Evolutionary conservation across 306 rosid species (phyloP).

Genomic region (Cicer bijugum): DNA sequence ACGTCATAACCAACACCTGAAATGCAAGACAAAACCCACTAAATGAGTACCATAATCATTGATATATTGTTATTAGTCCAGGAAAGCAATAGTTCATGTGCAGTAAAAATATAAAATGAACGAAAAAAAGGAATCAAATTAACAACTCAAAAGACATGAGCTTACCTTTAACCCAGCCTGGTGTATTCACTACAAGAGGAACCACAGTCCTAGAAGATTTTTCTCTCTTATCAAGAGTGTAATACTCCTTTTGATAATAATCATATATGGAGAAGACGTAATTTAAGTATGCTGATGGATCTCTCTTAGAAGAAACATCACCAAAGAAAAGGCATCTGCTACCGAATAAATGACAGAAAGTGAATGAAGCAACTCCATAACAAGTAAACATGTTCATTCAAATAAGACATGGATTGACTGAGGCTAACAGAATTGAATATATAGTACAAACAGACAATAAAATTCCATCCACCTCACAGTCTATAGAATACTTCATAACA

Average conservation of each 20-base stretch:
- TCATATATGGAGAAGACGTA: constrained; percentile 59
- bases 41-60: constrained; percentile 11
- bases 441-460: constrained; percentile 22
- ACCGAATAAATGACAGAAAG: constrained; percentile 32
- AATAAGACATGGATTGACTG: constrained; percentile 19
- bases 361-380: constrained; percentile 41
- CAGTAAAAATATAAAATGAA: constrained; percentile 35
- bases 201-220: constrained; percentile 50
- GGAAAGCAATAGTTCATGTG: constrained; percentile 13
- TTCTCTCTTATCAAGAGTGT: constrained; percentile 44
- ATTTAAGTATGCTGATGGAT: constrained; percentile 65
- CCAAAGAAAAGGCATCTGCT: constrained; percentile 88
- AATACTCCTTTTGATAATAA: constrained; percentile 61
- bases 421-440: constrained; percentile 10
- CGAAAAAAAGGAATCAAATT: constrained; percentile 24
- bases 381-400: constrained; percentile 29
- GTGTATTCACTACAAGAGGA: constrained; percentile 89
- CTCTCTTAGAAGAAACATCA: constrained; percentile 75
- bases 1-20: constrained; percentile 82
- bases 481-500: constrained; percentile 16
- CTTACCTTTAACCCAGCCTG: constrained; percentile 97
- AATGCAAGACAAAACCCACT: constrained; percentile 41
- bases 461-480: constrained; percentile 8
- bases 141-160: constrained; percentile 16
- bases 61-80: constrained; percentile 22